Percentiles rank a stretch among this genome's conserved stretches.
Conservation (phyloP, 352 stramenopile genomes). For the Paralagenidium karlingii region DNA sequence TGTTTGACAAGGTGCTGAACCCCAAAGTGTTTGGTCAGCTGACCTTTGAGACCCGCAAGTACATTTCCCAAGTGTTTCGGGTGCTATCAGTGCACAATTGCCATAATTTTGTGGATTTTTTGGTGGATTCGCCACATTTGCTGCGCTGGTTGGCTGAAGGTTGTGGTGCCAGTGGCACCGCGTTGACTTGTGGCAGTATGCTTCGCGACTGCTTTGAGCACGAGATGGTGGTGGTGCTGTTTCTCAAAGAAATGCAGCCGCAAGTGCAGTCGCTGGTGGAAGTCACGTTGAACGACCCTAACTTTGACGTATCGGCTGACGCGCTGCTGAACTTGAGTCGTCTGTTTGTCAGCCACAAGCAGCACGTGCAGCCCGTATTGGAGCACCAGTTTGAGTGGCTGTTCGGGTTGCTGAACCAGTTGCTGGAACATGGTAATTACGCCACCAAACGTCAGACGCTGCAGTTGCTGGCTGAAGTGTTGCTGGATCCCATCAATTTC, state of each 20-base stretch:
- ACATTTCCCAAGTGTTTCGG: slow-evolving; percentile 61
- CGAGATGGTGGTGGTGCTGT: slow-evolving; percentile 37
- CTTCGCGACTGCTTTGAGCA: slow-evolving; percentile 70
- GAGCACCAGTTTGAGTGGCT: slow-evolving; percentile 50
- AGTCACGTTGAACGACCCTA: slow-evolving; percentile 59
- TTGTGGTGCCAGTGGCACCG: slow-evolving; percentile 57
- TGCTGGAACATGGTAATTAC: slow-evolving; percentile 57
- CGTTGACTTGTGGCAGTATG: slow-evolving; percentile 69
- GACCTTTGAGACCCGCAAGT: slow-evolving; percentile 78
- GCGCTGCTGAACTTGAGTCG: slow-evolving; percentile 70
- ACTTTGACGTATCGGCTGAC: slow-evolving; percentile 79
- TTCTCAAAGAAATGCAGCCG: slow-evolving; percentile 35
- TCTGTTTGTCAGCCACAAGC: slow-evolving; percentile 52
- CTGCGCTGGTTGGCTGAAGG: slow-evolving; percentile 63
- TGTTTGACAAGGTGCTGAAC: slow-evolving; percentile 60
- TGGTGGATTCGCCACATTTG: slow-evolving; percentile 46
- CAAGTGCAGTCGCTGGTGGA: slow-evolving; percentile 61
- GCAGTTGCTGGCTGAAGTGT: slow-evolving; percentile 55
- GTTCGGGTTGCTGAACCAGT: slow-evolving; percentile 45
- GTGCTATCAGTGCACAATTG: slow-evolving; percentile 64
- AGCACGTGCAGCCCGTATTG: slow-evolving; percentile 27
- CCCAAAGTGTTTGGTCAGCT: slow-evolving; percentile 56
- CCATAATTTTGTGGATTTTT: slow-evolving; percentile 41
- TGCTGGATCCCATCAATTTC: slow-evolving; percentile 67
- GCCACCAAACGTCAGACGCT: slow-evolving; percentile 59